Evolutionary conservation across 306 rosid genomes (phyloP), one percentile per base, ranked within the genome.

Genomic region (Luffa acutangula): DNA sequence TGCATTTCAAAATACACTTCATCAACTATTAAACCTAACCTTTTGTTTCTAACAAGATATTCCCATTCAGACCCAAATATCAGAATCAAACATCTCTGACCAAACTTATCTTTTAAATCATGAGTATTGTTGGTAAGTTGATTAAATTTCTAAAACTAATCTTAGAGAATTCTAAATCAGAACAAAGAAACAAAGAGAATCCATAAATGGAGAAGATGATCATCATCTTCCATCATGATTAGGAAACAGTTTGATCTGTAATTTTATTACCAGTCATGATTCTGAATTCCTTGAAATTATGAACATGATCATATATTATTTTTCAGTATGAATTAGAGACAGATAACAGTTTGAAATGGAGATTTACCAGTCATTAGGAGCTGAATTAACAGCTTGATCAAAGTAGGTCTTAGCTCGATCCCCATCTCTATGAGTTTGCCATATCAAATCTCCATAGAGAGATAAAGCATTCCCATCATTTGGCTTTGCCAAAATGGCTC

Each of bases 391-490:
- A 78, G 79, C 85, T 71, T 48, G 81, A 70, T 71, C 36, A n/a
- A 60, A 78, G 67, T 70, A 82, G 13, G 45, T 70, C 67, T 71
- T 46, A 4, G 85, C 85, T 13, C 85, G 79, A 71, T 62, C 66
- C 34, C 54, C 76, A 51, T 78, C 79, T 72, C 63, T 71, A 3
- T 78, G 81, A 33, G 13, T 56, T 15, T 58, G 42, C 84, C 84
- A 82, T 31, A 82, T 62, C 75, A 82, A 70, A 31, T 71, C 82
- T 43, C 82, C 85, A n/a, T 82, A 72, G 5, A 82, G 75, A 37
- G 75, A 82, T 13, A 82, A 18, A 49, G 53, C 79, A 60, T 82
- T 60, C 41, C 76, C 76, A 49, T 78, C 79, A 37, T 25, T 48
- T 52, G 78, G 81, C 34, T 77, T 4, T 4, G 54, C 81, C 74